Base-by-base conservation (phyloP, 441 rosid genomes). In the Breynia disticha region DNA sequence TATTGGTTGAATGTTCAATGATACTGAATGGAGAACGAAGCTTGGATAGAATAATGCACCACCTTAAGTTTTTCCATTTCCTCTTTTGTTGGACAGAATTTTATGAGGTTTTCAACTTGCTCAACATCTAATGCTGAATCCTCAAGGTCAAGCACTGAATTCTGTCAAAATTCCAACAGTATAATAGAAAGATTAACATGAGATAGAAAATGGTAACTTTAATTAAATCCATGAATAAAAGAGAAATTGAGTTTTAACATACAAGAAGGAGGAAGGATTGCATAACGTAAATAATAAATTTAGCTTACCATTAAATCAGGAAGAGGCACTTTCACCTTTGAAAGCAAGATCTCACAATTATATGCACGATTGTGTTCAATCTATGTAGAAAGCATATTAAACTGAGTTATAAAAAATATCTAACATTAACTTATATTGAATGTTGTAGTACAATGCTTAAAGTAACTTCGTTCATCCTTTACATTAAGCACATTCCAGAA, bases 271-370 rank as follows among this genome's bases (percentile, higher is more conserved):
- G 8, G 35, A 9, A 38, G 16, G 46, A 54, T n/a, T n/a, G 42
- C 59, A 68, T 51, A 56, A 49, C 39, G 24, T 28, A 61, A 55
- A 63, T 6, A 39, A 21, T 32, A 32, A 12, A 38, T 22, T 47
- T 48, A 49, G 66, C 75, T 78, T 79, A 91, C 98, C 93, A 75
- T 85, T 66, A 91, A 74, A 19, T 87, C 95, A 42, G 73, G 80
- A 65, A 86, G 68, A 16, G 96, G 96, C 50, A 82, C 82, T 72
- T 85, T 91, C 72, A 91, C 98, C 75, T 91, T 85, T 60, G 98
- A 85, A 78, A 91, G 98, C 98, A 91, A 85, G 55, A 91, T 91
- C 73, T 91, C 98, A 50, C 98, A 87, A 64, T 91, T 91, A 70
- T 91, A 91, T 50, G 98, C 96, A 47, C 96, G 88, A 57, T 94